Conservation (phyloP, 352 stramenopile genomes). For the Pythium dissotocum region DNA sequence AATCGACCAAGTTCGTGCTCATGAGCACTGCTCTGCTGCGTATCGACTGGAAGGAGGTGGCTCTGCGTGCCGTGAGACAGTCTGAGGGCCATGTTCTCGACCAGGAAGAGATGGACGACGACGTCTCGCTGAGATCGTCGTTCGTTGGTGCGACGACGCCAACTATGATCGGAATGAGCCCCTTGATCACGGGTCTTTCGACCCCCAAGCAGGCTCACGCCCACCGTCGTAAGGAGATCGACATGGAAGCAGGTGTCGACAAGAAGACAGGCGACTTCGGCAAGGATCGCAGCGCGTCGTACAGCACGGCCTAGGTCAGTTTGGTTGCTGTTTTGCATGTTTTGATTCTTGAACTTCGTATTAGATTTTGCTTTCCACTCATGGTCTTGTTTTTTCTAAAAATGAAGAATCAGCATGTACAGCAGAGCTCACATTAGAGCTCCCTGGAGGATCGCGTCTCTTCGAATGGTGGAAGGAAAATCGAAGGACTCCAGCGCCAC, state of each 20-base stretch:
- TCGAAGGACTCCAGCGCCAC: slow-evolving; percentile 3
- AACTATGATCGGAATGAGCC: slow-evolving; percentile 57
- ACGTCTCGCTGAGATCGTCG: slow-evolving; percentile 59
- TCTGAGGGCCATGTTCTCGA: slow-evolving; percentile 58
- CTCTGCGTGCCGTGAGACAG: slow-evolving; percentile 56
- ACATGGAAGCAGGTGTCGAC: slow-evolving; percentile 10
- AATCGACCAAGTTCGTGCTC: slow-evolving; percentile 71
- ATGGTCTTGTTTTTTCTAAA: background rate
- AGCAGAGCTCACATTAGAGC: background rate
- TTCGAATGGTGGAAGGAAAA: slow-evolving; percentile 14
- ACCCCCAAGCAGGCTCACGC: slow-evolving; percentile 42
- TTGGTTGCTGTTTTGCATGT: background rate
- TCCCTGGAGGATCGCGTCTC: slow-evolving; percentile 2
- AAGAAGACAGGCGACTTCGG: background rate
- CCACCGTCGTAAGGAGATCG: slow-evolving; percentile 19
- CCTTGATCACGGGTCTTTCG: slow-evolving; percentile 57
- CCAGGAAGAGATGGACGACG: slow-evolving; percentile 58
- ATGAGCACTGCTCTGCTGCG: slow-evolving; percentile 54
- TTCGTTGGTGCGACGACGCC: slow-evolving; percentile 62
- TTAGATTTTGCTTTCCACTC: slow-evolving; percentile 5
- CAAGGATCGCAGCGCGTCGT: slow-evolving; percentile 24
- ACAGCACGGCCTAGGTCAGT: slow-evolving; percentile 13
- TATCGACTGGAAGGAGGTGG: slow-evolving; percentile 77
- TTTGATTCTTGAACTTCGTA: slow-evolving; percentile 1
- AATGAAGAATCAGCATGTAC: slow-evolving; percentile 10